Evolutionary conservation across 345 rosid species (phyloP), one percentile per base, ranked within the genome.

Genomic region (Salix koriyanagi): DNA sequence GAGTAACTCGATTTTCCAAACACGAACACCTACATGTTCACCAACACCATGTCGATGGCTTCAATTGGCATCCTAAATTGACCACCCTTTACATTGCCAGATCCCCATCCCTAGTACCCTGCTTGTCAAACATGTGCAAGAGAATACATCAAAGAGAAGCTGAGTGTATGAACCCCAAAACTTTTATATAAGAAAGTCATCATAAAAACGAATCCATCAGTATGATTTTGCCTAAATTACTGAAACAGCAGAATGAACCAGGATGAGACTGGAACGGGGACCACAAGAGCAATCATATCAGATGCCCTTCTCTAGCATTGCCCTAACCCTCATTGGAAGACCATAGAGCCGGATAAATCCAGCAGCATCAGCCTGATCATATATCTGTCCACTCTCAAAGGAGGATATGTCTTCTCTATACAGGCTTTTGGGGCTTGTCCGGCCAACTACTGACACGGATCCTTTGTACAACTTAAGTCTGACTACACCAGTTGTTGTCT

Each of bases 371-470:
- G 96, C 98, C 71, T 96, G 98, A 85, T 92, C 82, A 69, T 96
- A 93, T 42, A 93, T 96, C 39, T 88, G 77, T 14, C 97, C 94
- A 37, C 92, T 88, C 86, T 91, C 97, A 62, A 93, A 90, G 15
- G 98, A 91, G 6, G 97, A 93, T 23, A 96, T 93, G 70, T 93
- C 99, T 77, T 92, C 84, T 84, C 97, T 88, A 80, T 96, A 96
- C 64, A 93, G 87, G 77, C 97, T 93, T 75, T 84, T 78, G 0
- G 96, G 92, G 73, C 98, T 95, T 41, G 71, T 80, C 61, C 96
- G 88, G 26, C 94, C 84, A 1, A 91, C 88, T 30, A 88, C 93
- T 0, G 88, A 70, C 16, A 89, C 88, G 0, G 96, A 90, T 42
- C 97, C 98, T 79, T 94, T 94, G 85, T 89, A 94, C 80, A 94